Conservation (phyloP, 192 early-diverging fungal genomes). For the Coemansia erecta region DNA sequence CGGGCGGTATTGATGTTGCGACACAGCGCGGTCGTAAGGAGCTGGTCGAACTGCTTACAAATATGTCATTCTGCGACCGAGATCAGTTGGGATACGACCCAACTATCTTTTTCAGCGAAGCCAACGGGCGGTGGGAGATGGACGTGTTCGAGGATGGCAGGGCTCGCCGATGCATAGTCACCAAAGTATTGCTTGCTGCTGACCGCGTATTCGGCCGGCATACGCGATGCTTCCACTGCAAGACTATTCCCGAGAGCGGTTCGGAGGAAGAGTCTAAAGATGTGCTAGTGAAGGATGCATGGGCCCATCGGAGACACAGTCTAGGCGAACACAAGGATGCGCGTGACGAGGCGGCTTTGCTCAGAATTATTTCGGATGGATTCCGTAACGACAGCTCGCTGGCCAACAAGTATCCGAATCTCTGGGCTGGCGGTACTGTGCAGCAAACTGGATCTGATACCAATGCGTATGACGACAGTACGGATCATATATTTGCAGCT, state of each 20-base stretch:
- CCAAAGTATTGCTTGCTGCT: not conserved
- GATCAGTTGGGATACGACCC: conserved; percentile 1
- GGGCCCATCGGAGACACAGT: not conserved
- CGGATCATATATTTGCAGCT: not conserved
- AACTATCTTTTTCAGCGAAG: not conserved
- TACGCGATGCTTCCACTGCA: conserved; percentile 2
- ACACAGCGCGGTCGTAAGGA: not conserved
- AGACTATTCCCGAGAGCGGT: not conserved
- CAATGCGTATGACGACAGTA: not conserved
- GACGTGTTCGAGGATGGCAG: not conserved
- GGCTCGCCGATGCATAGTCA: not conserved
- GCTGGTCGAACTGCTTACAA: not conserved
- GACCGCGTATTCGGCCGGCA: not conserved
- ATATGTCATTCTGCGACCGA: not conserved
- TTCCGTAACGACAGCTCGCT: not conserved
- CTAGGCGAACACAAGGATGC: not conserved
- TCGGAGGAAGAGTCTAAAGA: not conserved
- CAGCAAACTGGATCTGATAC: not conserved
- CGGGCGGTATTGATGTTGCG: not conserved
- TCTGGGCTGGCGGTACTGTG: not conserved
- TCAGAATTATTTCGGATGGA: not conserved
- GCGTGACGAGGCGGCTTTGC: not conserved
- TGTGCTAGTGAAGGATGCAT: not conserved
- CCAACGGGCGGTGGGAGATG: not conserved
- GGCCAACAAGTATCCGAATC: not conserved